phyloP scores from a whole-genome alignment of 2,329 filamentous ascomycete species.

The Stagonosporopsis cucurbitacearum region DNA sequence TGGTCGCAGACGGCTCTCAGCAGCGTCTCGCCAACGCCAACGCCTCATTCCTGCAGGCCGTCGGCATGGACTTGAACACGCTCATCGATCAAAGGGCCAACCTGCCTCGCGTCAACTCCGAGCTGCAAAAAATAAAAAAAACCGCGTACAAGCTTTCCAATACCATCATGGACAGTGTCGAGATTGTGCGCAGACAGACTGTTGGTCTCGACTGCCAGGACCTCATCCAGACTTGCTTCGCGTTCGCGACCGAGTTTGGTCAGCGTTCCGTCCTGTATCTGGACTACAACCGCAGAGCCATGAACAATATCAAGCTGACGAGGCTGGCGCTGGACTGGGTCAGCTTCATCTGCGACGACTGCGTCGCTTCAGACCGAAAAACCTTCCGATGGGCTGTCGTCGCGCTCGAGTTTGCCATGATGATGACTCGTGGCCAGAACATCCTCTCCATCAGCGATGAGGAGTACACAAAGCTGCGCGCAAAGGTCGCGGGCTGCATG shows the following conservation, averaged over 20 bases:
- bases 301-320: slow-evolving; percentile 96
- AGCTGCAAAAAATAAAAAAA: slow-evolving; percentile 91
- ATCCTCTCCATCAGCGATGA: slow-evolving; percentile 89
- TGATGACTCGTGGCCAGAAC: slow-evolving; percentile 92
- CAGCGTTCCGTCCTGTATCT: slow-evolving; percentile 94
- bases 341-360: slow-evolving; percentile 97
- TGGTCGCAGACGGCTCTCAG: slow-evolving; percentile 88
- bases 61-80: slow-evolving; percentile 84
- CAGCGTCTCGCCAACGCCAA: slow-evolving; percentile 80
- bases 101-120: slow-evolving; percentile 86
- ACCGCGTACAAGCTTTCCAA: slow-evolving; percentile 97
- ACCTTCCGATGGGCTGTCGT: slow-evolving; percentile 98
- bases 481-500: slow-evolving; percentile 97
- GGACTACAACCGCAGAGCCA: slow-evolving; percentile 91
- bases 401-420: slow-evolving; percentile 95
- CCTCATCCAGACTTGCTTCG: slow-evolving; percentile 95
- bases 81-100: slow-evolving; percentile 93
- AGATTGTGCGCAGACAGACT: slow-evolving; percentile 87
- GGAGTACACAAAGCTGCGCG: slow-evolving; percentile 81
- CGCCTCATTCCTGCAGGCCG: slow-evolving; percentile 75
- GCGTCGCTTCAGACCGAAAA: slow-evolving; percentile 88
- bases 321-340: slow-evolving; percentile 96
- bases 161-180: slow-evolving; percentile 98
- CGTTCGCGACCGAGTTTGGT: slow-evolving; percentile 98
- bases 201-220: slow-evolving; percentile 87